These are phyloP conservation scores for Mariannaea elegans DNA, from an alignment of 2,329 filamentous ascomycete genomes.

Conservation along the genomic window DNA sequence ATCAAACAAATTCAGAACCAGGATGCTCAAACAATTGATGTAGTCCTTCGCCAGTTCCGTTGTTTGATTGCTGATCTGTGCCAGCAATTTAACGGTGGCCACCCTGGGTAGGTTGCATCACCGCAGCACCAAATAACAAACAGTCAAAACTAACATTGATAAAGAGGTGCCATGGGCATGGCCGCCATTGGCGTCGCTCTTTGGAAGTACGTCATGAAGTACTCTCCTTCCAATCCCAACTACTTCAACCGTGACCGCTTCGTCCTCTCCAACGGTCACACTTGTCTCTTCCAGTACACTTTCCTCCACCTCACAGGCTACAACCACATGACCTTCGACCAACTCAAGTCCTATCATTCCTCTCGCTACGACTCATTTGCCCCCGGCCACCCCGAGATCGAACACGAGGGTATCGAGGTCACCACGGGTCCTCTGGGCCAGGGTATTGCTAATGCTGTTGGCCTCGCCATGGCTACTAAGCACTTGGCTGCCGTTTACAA, in stretches of 20 bases:
- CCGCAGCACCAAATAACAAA: not conserved
- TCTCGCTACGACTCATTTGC: constrained; percentile 57
- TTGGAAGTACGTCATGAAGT: constrained; percentile 71
- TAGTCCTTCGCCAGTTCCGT: constrained; percentile 68
- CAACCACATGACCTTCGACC: constrained; percentile 63
- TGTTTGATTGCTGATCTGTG: constrained; percentile 73
- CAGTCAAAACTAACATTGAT: not conserved
- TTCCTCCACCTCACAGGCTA: constrained; percentile 64
- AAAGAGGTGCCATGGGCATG: constrained; percentile 63
- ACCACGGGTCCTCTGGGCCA: constrained; percentile 68
- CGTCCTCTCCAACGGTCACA: constrained; percentile 68
- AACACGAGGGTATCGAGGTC: constrained; percentile 65
- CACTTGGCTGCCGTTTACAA: constrained; percentile 64
- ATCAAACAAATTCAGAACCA: constrained; percentile 39
- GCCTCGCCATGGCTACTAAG: constrained; percentile 66
- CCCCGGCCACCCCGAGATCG: constrained; percentile 66
- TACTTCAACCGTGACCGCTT: constrained; percentile 72
- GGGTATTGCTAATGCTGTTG: constrained; percentile 68
- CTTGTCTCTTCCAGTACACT: constrained; percentile 63
- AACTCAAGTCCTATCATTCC: constrained; percentile 63
- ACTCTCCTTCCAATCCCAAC: constrained; percentile 61
- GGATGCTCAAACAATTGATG: constrained; percentile 46
- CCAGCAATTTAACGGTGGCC: constrained; percentile 74
- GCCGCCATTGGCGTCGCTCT: constrained; percentile 67
- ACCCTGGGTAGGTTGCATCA: constrained; percentile 68